A percentile compares a stretch with the other conserved stretches of the same genome.
Evolutionary conservation across 2,329 filamentous ascomycete genomes (phyloP).

Genomic region (Xylariales sp.): DNA sequence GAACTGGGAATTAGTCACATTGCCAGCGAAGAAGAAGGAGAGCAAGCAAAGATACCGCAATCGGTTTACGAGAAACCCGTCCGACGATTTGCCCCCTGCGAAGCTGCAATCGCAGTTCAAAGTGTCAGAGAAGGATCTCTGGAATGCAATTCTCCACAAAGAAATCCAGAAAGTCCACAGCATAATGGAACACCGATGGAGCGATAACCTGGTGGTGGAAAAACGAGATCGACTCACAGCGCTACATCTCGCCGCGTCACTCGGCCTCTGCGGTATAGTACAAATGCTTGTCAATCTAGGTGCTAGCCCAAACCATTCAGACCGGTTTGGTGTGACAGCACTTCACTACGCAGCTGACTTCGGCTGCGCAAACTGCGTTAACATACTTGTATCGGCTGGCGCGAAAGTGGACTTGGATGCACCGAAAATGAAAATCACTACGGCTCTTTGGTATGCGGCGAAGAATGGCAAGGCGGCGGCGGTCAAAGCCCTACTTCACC

Average conservation of each 20-base stretch:
- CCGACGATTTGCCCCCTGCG: constrained; percentile 8
- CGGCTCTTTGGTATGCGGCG: constrained; percentile 11
- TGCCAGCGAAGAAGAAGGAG: constrained; percentile 7
- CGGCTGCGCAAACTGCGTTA: constrained; percentile 9
- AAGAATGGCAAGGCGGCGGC: constrained; percentile 8
- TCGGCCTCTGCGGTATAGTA: constrained; percentile 10
- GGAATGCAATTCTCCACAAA: constrained; percentile 12
- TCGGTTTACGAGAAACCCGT: constrained; percentile 8
- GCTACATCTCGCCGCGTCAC: constrained; percentile 11
- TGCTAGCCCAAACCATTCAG: constrained; percentile 8
- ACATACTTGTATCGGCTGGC: constrained; percentile 9
- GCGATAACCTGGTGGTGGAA: constrained; percentile 11
- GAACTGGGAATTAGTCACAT: constrained; percentile 6
- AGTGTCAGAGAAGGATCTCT: constrained; percentile 10
- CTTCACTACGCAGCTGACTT: constrained; percentile 14
- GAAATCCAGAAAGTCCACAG: constrained; percentile 6
- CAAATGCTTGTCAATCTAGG: constrained; percentile 9
- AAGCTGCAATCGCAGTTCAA: constrained; percentile 10
- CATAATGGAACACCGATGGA: constrained; percentile 12
- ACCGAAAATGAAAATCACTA: constrained; percentile 8
- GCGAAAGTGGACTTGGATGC: constrained; percentile 6
- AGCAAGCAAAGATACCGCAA: constrained; percentile 10
- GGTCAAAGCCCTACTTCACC: constrained; percentile 3
- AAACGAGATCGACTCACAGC: constrained; percentile 10
- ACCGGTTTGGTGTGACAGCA: constrained; percentile 9